Conservation (phyloP, 2,329 filamentous ascomycete species). For the Microdochium trichocladiopsis region DNA sequence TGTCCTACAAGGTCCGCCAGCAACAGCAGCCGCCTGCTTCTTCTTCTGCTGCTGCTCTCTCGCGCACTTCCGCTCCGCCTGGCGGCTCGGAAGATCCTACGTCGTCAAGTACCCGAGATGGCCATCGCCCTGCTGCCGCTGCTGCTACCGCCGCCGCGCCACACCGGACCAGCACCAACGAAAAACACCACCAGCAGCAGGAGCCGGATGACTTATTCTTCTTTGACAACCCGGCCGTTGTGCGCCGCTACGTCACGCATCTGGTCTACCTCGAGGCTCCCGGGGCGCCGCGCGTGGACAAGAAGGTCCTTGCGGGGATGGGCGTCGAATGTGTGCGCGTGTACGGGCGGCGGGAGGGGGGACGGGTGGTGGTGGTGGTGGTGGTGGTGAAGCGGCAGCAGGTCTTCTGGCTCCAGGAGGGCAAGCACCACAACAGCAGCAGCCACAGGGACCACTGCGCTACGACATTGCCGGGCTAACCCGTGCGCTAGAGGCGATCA, state of each 20-base stretch:
- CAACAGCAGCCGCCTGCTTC: background rate
- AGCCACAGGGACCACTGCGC: slow-evolving; percentile 32
- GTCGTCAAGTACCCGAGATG: too few relatives aligned
- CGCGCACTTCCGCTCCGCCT: too few relatives aligned
- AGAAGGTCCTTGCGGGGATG: slow-evolving; percentile 49
- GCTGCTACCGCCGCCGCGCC: too few relatives aligned
- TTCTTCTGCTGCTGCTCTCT: too few relatives aligned
- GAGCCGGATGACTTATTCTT: slow-evolving; percentile 5
- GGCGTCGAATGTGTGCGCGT: slow-evolving; percentile 74
- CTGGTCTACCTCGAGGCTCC: slow-evolving; percentile 71
- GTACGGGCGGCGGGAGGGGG: slow-evolving; percentile 58
- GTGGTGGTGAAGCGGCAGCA: background rate
- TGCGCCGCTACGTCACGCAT: slow-evolving; percentile 72
- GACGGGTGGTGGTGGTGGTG: slow-evolving; percentile 8
- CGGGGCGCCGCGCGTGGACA: slow-evolving; percentile 64
- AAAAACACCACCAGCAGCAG: background rate
- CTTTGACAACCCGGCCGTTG: slow-evolving; percentile 23
- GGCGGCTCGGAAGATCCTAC: too few relatives aligned
- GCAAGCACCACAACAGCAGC: background rate
- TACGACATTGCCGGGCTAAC: slow-evolving; percentile 73
- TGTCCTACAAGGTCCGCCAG: background rate
- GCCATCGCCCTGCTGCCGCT: too few relatives aligned
- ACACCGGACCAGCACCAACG: too few relatives aligned
- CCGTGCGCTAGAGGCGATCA: slow-evolving; percentile 61
- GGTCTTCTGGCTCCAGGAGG: background rate